Percentiles rank a stretch among this genome's conserved stretches.
Conservation (phyloP, 2,329 filamentous ascomycete genomes). For the Stromatinia cepivora region DNA sequence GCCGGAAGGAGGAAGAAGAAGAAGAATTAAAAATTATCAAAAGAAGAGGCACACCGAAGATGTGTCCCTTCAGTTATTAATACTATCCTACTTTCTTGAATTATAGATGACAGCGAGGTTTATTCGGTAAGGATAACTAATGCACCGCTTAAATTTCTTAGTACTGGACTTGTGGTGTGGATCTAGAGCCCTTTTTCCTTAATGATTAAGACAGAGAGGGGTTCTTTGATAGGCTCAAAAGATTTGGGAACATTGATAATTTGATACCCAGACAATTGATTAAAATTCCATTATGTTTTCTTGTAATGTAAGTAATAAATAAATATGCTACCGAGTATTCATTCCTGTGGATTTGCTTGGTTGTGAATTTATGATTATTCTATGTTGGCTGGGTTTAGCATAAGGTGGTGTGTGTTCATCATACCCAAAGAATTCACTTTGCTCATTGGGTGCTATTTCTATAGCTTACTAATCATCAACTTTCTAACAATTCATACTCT, state of each 20-base stretch:
- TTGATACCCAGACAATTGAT: background rate
- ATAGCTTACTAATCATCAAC: background rate
- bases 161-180: background rate
- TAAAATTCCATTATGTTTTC: background rate
- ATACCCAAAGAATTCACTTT: background rate
- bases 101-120: constrained; percentile 14
- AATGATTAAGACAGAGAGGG: background rate
- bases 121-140: constrained; percentile 2
- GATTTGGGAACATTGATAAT: background rate
- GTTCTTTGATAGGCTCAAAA: background rate
- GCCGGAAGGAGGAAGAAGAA: constrained; percentile 25
- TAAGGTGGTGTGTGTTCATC: background rate
- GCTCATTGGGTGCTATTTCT: background rate
- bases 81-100: background rate
- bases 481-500: background rate
- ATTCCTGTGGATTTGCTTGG: too few relatives aligned
- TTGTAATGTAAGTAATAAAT: too few relatives aligned
- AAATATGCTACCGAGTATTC: too few relatives aligned
- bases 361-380: too few relatives aligned
- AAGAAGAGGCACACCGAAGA: constrained; percentile 13
- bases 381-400: background rate
- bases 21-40: constrained; percentile 29
- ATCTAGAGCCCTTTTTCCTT: background rate
- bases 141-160: background rate
- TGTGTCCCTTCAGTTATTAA: constrained; percentile 1